Evolutionary conservation across 805 yeast species (phyloP).

Genomic region (Torulaspora franciscae): DNA sequence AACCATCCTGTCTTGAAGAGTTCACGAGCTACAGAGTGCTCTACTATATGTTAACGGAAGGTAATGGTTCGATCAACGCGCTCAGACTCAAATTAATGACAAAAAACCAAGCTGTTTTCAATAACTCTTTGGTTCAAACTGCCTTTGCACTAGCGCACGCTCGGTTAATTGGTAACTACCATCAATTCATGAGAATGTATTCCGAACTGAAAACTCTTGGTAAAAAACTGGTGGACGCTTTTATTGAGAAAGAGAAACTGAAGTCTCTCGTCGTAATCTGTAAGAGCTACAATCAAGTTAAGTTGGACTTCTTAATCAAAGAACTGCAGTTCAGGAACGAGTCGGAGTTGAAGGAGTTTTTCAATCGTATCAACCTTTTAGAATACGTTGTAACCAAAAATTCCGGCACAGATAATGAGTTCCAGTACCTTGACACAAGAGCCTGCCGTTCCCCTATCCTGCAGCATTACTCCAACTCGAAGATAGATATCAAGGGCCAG

Average conservation of each 20-base stretch:
- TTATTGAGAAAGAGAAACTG: conserved; percentile 55
- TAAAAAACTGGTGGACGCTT: conserved; percentile 45
- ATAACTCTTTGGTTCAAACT: conserved; percentile 20
- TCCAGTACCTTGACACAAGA: conserved; percentile 34
- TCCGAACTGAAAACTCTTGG: conserved; percentile 40
- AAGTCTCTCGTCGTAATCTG: conserved; percentile 52
- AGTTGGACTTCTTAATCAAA: conserved; percentile 36
- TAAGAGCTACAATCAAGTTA: conserved; percentile 49
- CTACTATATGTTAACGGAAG: conserved; percentile 70
- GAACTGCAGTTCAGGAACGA: conserved; percentile 41
- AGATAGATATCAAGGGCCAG: conserved; percentile 89
- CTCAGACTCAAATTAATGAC: conserved; percentile 22
- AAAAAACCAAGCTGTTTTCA: conserved; percentile 15
- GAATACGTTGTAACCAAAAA: conserved; percentile 33
- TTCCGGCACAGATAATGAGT: conserved; percentile 26
- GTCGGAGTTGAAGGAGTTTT: conserved; percentile 41
- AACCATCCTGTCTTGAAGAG: conserved; percentile 48
- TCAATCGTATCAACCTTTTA: conserved; percentile 39
- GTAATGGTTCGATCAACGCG: conserved; percentile 36
- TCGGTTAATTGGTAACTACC: conserved; percentile 45
- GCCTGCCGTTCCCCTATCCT: conserved; percentile 37
- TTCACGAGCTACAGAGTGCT: conserved; percentile 68
- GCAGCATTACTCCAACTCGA: conserved; percentile 38
- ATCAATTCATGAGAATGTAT: conserved; percentile 45
- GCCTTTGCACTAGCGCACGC: conserved; percentile 35